These are phyloP conservation scores for Durio zibethinus DNA, from an alignment of 345 rosid species.

Conservation along the genomic window DNA sequence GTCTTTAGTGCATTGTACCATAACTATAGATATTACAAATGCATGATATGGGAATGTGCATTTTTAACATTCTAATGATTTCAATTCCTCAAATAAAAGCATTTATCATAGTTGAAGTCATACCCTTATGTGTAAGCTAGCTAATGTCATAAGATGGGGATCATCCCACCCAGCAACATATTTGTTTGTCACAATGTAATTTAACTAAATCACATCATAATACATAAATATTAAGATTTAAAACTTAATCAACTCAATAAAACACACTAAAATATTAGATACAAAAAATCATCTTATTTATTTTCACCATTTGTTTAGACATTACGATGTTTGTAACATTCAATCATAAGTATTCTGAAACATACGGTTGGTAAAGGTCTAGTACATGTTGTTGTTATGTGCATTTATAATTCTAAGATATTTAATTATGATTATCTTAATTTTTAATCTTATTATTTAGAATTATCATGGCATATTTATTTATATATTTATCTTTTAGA, in stretches of 20 bases:
- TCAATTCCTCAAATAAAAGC: conserved; percentile 88
- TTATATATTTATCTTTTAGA: too few relatives aligned
- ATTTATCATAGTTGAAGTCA: conserved; percentile 78
- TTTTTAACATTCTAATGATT: conserved; percentile 78
- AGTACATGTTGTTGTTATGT: too few relatives aligned
- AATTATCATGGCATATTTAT: too few relatives aligned
- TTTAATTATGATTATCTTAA: too few relatives aligned
- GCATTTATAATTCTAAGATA: too few relatives aligned
- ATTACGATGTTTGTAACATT: conserved; percentile 88
- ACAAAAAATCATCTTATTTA: not conserved
- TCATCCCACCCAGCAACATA: conserved; percentile 99
- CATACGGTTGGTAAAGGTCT: conserved; percentile 84
- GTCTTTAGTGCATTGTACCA: not conserved
- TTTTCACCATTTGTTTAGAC: conserved; percentile 90
- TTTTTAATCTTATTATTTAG: too few relatives aligned
- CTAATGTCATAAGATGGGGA: conserved; percentile 92
- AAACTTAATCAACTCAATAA: conserved; percentile 1
- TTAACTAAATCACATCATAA: conserved; percentile 47
- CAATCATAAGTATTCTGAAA: conserved; percentile 94
- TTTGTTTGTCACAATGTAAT: conserved; percentile 71
- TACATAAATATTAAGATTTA: not conserved
- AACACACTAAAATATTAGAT: conserved; percentile 18
- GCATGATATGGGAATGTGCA: not conserved
- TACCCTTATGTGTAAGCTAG: conserved; percentile 91
- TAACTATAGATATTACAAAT: not conserved